phyloP scores from a whole-genome alignment of 108 stramenopile genomes.

The Discostella stelligeroides region DNA sequence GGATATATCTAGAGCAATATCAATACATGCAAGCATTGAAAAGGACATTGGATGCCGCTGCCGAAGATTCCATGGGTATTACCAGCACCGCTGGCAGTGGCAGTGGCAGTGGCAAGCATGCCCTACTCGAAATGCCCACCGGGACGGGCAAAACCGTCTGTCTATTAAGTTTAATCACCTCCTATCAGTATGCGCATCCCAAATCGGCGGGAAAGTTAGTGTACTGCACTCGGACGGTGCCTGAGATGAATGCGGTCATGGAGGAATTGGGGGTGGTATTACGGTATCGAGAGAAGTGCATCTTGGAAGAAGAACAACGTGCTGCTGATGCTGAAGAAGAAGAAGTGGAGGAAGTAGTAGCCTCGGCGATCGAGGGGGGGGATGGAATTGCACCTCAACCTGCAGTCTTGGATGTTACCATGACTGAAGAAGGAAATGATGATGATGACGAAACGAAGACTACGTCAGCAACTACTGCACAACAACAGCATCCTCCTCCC shows the following conservation, averaged over 20 bases:
- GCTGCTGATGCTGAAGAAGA: conserved; percentile 13
- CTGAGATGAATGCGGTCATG: conserved; percentile 99
- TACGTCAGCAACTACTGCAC: conserved; percentile 1
- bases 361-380: no score
- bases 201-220: conserved; percentile 92
- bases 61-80: no score
- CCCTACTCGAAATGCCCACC: conserved; percentile 97
- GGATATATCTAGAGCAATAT: conserved; percentile 98
- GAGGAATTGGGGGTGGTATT: conserved; percentile 96
- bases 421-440: conserved; percentile 21
- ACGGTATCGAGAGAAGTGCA: conserved; percentile 79
- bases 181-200: conserved; percentile 94
- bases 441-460: background rate
- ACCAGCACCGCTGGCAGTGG: no score
- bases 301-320: conserved; percentile 51
- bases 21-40: conserved; percentile 99
- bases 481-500: conserved; percentile 53
- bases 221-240: conserved; percentile 99
- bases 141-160: conserved; percentile 94
- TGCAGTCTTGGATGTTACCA: conserved; percentile 1
- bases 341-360: conserved; percentile 11
- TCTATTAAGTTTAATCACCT: conserved; percentile 95
- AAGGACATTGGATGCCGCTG: conserved; percentile 95
- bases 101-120: conserved; percentile 64
- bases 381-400: no score